Evolutionary conservation across 495 filamentous ascomycete species (phyloP).

Genomic region (Lophiotrema nucula): DNA sequence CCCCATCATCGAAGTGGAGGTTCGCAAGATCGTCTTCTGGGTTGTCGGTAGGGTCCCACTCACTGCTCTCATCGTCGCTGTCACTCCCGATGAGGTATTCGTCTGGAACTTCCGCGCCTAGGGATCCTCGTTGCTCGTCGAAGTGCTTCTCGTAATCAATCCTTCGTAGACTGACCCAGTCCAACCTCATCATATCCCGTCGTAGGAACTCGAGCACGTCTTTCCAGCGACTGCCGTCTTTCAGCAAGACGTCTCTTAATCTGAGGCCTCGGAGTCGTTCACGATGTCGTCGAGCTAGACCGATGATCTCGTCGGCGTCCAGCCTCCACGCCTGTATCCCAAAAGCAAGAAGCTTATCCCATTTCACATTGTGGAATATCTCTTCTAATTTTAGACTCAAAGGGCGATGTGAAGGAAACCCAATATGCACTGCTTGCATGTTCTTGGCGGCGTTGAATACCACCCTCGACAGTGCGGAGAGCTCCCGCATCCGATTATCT

Average conservation of each 20-base stretch:
- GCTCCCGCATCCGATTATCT: conserved; percentile 52
- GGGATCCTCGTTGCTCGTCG: conserved; percentile 44
- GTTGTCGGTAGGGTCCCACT: conserved; percentile 32
- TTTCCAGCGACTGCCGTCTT: conserved; percentile 58
- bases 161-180: conserved; percentile 60
- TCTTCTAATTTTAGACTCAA: conserved; percentile 56
- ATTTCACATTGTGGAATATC: conserved; percentile 62
- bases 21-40: conserved; percentile 35
- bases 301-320: conserved; percentile 58
- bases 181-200: conserved; percentile 56
- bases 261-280: conserved; percentile 57
- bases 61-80: conserved; percentile 41
- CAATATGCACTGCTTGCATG: conserved; percentile 64
- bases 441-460: conserved; percentile 60
- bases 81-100: conserved; percentile 41
- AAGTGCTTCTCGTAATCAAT: conserved; percentile 62
- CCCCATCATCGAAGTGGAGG: conserved; percentile 7
- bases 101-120: conserved; percentile 48
- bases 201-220: conserved; percentile 59
- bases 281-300: conserved; percentile 56
- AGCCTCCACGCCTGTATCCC: conserved; percentile 67
- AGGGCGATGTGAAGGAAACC: conserved; percentile 59
- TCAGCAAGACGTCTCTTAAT: conserved; percentile 58
- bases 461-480: conserved; percentile 55
- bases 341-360: conserved; percentile 61